These are phyloP conservation scores for Fusarium mundagurra DNA, from an alignment of 2,329 filamentous ascomycete species.

Conservation along the genomic window DNA sequence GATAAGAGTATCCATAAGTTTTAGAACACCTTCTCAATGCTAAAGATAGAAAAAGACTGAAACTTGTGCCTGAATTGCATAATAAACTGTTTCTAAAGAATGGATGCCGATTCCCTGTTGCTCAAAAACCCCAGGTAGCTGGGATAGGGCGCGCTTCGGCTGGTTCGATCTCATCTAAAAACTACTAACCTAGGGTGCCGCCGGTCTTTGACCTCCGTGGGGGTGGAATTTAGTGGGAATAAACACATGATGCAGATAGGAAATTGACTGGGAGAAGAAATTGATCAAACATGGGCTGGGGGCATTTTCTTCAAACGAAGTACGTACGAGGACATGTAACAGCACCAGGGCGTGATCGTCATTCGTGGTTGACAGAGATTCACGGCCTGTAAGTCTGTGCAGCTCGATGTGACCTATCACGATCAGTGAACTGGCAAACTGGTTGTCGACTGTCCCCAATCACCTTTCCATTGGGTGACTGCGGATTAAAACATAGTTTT, in stretches of 20 bases:
- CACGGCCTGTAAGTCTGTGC: constrained; percentile 6
- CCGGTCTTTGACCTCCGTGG: constrained; percentile 44
- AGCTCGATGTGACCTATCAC: neutral
- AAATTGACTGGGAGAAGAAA: constrained; percentile 19
- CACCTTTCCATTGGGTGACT: neutral
- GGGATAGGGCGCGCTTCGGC: constrained; percentile 17
- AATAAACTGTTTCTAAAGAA: neutral
- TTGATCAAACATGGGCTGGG: constrained; percentile 20
- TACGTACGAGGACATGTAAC: constrained; percentile 18
- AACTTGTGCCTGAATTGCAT: neutral
- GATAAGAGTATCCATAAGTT: neutral
- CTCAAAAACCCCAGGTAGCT: neutral
- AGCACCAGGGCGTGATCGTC: constrained; percentile 24
- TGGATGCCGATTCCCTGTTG: neutral
- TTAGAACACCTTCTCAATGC: neutral
- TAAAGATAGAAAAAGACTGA: neutral
- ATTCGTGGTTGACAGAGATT: neutral
- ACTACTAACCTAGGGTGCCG: constrained; percentile 12
- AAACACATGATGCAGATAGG: constrained; percentile 27
- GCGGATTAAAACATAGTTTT: neutral
- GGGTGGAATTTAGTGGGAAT: constrained; percentile 39
- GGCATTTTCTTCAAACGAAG: constrained; percentile 8
- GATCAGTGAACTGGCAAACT: neutral
- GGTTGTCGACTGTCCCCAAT: neutral
- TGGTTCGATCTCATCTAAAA: constrained; percentile 8